Conservation (phyloP, 768 basidiomycete species). For the Obba rivulosa region DNA sequence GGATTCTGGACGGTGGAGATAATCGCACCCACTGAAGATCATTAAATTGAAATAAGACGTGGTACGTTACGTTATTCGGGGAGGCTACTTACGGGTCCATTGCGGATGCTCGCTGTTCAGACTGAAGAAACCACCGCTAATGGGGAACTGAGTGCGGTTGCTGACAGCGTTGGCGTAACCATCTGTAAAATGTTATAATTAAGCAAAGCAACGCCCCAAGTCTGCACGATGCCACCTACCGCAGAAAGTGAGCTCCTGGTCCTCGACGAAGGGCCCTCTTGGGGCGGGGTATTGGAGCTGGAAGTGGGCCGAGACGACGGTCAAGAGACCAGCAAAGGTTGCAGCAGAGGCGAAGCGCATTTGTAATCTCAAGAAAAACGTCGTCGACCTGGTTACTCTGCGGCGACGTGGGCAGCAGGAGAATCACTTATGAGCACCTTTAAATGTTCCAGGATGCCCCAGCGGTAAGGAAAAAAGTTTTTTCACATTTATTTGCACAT, state of each 20-base stretch:
- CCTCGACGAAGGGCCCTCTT: constrained; percentile 62
- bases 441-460: constrained; percentile 7
- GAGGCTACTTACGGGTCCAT: constrained; percentile 47
- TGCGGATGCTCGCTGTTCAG: constrained; percentile 60
- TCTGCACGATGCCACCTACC: constrained; percentile 37
- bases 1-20: constrained; percentile 55
- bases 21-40: constrained; percentile 41
- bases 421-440: constrained; percentile 3
- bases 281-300: constrained; percentile 71
- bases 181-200: constrained; percentile 36
- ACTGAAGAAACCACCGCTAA: constrained; percentile 54
- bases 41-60: neutral
- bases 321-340: constrained; percentile 31
- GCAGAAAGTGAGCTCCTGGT: constrained; percentile 58
- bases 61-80: no score
- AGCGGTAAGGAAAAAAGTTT: constrained; percentile 19
- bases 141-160: constrained; percentile 66
- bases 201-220: neutral
- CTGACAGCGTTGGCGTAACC: constrained; percentile 49
- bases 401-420: neutral
- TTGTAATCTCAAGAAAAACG: neutral
- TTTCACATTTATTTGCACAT: constrained; percentile 21
- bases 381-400: constrained; percentile 2
- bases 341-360: constrained; percentile 33
- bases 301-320: constrained; percentile 56